Conservation (phyloP, 768 basidiomycete species). For the Termitomyces bulborhizus region DNA sequence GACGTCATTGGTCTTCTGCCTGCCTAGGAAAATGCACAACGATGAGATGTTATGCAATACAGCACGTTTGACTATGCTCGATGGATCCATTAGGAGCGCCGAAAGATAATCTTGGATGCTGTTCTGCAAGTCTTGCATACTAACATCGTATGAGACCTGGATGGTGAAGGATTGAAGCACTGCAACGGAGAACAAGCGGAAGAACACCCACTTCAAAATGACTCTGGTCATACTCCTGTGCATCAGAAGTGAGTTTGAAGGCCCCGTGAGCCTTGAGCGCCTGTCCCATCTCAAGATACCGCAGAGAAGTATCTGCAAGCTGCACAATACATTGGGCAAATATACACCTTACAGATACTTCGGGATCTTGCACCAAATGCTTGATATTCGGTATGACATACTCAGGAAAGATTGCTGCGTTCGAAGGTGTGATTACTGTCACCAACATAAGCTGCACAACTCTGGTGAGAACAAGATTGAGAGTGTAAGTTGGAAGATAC, state of each 20-base stretch:
- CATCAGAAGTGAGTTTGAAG: conserved; percentile 56
- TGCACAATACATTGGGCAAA: conserved; percentile 83
- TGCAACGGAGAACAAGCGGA: background rate
- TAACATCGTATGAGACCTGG: conserved; percentile 88
- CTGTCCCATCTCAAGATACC: conserved; percentile 92
- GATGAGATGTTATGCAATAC: conserved; percentile 82
- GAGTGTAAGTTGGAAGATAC: conserved; percentile 20
- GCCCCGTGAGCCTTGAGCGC: conserved; percentile 81
- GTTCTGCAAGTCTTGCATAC: conserved; percentile 78
- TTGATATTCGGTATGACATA: conserved; percentile 91
- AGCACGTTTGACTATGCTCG: conserved; percentile 86
- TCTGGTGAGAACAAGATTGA: background rate
- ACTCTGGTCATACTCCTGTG: conserved; percentile 68
- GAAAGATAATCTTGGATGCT: conserved; percentile 86
- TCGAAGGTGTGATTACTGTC: conserved; percentile 21
- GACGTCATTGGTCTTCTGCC: conserved; percentile 92
- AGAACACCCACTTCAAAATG: conserved; percentile 64
- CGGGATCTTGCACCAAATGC: conserved; percentile 76
- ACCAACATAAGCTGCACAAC: conserved; percentile 18
- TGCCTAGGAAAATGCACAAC: conserved; percentile 88
- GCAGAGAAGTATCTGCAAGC: conserved; percentile 79
- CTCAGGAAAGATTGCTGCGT: conserved; percentile 79
- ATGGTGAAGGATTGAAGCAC: background rate
- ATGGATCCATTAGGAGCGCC: conserved; percentile 81
- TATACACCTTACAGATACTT: conserved; percentile 72